Percentiles rank a stretch among this genome's conserved stretches.
Evolutionary conservation across 768 basidiomycete species (phyloP).

Genomic region (Solioccasus polychromus): DNA sequence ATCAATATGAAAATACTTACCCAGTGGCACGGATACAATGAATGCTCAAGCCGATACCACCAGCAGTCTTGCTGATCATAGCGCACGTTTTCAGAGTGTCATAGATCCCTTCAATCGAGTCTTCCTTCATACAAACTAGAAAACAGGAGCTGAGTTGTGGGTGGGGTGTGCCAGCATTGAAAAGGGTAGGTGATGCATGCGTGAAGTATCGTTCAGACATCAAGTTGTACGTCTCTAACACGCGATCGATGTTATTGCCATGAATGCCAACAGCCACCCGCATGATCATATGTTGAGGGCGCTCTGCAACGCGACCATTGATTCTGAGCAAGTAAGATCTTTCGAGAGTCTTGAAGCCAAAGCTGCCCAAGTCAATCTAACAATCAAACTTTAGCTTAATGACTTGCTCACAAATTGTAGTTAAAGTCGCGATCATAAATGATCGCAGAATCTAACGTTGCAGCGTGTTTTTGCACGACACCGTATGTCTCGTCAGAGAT

Average conservation of each 20-base stretch:
- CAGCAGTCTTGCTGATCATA: slow-evolving; percentile 99
- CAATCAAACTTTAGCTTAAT: background rate
- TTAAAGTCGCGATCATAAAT: slow-evolving; percentile 98
- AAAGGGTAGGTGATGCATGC: slow-evolving; percentile 95
- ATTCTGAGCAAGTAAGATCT: slow-evolving; percentile 95
- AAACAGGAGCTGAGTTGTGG: slow-evolving; percentile 97
- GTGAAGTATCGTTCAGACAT: slow-evolving; percentile 99
- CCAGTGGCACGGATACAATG: slow-evolving; percentile 96
- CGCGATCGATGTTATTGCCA: slow-evolving; percentile 82
- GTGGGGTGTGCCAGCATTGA: slow-evolving; percentile 96
- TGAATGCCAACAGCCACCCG: slow-evolving; percentile 98
- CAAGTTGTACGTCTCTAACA: slow-evolving; percentile 88
- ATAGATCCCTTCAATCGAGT: slow-evolving; percentile 98
- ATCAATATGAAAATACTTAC: slow-evolving; percentile 39
- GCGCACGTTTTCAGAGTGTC: slow-evolving; percentile 98
- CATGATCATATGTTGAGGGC: slow-evolving; percentile 99
- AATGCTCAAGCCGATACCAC: slow-evolving; percentile 94
- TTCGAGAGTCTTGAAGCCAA: slow-evolving; percentile 99
- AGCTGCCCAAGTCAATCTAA: slow-evolving; percentile 43
- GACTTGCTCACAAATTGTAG: slow-evolving; percentile 81
- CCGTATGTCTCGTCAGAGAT: slow-evolving; percentile 87
- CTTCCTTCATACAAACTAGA: slow-evolving; percentile 97
- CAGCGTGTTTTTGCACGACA: slow-evolving; percentile 76
- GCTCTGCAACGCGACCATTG: slow-evolving; percentile 91
- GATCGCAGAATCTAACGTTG: slow-evolving; percentile 85